Evolutionary conservation across 352 stramenopile species (phyloP).

Genomic region (Pilasporangium apinafurcum): DNA sequence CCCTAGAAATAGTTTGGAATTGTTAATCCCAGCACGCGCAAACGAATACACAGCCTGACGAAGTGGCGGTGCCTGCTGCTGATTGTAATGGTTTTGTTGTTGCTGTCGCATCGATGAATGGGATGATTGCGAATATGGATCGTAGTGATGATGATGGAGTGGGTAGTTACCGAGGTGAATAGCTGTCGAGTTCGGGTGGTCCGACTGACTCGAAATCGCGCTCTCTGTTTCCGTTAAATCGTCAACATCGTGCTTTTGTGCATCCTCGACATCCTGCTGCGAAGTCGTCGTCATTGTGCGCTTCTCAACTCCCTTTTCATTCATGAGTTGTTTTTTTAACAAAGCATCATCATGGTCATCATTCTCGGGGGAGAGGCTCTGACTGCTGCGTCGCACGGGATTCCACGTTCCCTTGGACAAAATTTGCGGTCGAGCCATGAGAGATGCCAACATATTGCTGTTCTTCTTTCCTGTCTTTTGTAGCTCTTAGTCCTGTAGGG

Average conservation of each 20-base stretch:
- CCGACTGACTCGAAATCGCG: slow-evolving; percentile 25
- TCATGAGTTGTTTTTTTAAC: too few relatives aligned
- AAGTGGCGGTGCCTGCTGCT: slow-evolving; percentile 7
- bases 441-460: too few relatives aligned
- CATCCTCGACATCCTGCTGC: slow-evolving; percentile 24
- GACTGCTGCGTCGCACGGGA: too few relatives aligned
- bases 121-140: slow-evolving; percentile 5
- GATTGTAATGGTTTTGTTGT: too few relatives aligned
- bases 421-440: too few relatives aligned
- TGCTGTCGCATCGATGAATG: neutral
- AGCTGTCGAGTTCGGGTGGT: slow-evolving; percentile 18
- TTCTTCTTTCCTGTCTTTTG: too few relatives aligned
- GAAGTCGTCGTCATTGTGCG: slow-evolving; percentile 34
- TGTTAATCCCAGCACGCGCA: slow-evolving; percentile 33
- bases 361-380: too few relatives aligned
- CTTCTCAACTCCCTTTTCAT: slow-evolving; percentile 6
- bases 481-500: too few relatives aligned
- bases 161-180: slow-evolving; percentile 1
- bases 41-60: slow-evolving; percentile 43
- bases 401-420: too few relatives aligned
- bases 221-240: slow-evolving; percentile 59
- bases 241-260: slow-evolving; percentile 29
- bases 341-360: too few relatives aligned
- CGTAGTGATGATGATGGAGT: slow-evolving; percentile 8
- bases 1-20: slow-evolving; percentile 43